Conservation (phyloP, 164 flowering plant genomes). For the Sedum album region DNA sequence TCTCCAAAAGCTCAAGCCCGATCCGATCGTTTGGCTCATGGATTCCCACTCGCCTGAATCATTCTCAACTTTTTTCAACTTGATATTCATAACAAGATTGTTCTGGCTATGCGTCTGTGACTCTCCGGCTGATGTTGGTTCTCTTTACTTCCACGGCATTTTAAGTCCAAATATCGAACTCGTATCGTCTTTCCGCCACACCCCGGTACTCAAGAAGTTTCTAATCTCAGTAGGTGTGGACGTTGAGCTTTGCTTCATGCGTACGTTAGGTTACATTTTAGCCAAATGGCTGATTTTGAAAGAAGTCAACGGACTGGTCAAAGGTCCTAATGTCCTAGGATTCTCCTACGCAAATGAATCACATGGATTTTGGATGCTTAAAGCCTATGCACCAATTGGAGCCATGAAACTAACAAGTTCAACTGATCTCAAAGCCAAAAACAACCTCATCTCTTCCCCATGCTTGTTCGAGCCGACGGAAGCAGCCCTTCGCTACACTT, state of each 20-base stretch:
- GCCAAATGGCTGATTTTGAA: conserved; percentile 54
- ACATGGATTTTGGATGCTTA: conserved; percentile 64
- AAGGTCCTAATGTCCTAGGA: conserved; percentile 19
- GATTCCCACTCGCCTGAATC: conserved; percentile 63
- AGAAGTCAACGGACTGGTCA: conserved; percentile 40
- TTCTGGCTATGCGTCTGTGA: conserved; percentile 79
- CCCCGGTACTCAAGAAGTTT: conserved; percentile 39
- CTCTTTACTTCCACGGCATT: conserved; percentile 45
- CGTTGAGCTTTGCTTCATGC: conserved; percentile 65
- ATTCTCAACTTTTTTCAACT: conserved; percentile 52
- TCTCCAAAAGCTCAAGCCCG: conserved; percentile 43
- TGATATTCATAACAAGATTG: conserved; percentile 62
- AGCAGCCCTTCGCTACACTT: conserved; percentile 49
- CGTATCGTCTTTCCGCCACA: conserved; percentile 24
- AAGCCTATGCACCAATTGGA: conserved; percentile 52
- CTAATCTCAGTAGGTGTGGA: conserved; percentile 57
- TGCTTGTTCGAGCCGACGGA: conserved; percentile 39
- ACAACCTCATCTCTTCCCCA: conserved; percentile 22
- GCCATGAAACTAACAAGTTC: conserved; percentile 36
- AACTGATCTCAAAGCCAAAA: conserved; percentile 8
- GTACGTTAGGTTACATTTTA: conserved; percentile 63
- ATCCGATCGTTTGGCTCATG: conserved; percentile 47
- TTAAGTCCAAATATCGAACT: conserved; percentile 41
- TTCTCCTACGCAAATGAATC: conserved; percentile 60
- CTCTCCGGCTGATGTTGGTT: conserved; percentile 62